Percentiles rank a stretch among this genome's conserved stretches.
These are phyloP conservation scores for Xanthoparmelia taractica DNA, from an alignment of 495 filamentous ascomycete species.

Conservation along the genomic window DNA sequence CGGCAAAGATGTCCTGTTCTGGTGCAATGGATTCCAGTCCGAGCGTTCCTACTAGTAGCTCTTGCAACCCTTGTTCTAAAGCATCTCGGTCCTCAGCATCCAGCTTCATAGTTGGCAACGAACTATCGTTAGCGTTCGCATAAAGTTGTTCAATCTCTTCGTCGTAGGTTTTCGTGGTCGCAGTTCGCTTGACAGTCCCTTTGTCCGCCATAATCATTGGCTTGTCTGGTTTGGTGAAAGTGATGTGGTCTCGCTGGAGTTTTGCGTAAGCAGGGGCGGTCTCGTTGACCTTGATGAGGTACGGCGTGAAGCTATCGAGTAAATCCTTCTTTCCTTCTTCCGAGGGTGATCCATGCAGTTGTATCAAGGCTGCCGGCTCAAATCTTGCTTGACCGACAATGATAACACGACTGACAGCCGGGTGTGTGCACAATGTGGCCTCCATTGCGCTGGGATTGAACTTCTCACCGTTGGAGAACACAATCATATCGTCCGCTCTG, in stretches of 20 bases:
- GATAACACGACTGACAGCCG: conserved; percentile 40
- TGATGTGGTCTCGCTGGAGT: conserved; percentile 21
- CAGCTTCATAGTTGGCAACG: conserved; percentile 1
- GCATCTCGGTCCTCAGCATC: neutral
- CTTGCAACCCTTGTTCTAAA: conserved; percentile 3
- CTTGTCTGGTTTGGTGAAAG: conserved; percentile 7
- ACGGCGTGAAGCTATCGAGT: conserved; percentile 28
- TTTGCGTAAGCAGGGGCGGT: conserved; percentile 29
- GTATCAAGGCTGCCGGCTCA: conserved; percentile 28
- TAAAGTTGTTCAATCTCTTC: conserved; percentile 4
- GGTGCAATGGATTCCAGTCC: neutral
- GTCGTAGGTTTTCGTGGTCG: neutral
- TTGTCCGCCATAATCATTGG: neutral
- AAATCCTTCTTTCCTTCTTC: conserved; percentile 21
- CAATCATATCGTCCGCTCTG: conserved; percentile 54
- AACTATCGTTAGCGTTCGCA: conserved; percentile 4
- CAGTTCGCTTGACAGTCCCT: neutral
- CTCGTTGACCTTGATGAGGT: conserved; percentile 25
- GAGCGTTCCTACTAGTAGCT: neutral
- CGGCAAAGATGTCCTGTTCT: neutral
- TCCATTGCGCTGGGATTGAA: conserved; percentile 52
- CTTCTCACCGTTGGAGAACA: conserved; percentile 59
- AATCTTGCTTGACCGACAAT: conserved; percentile 30
- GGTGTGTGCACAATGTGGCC: conserved; percentile 34
- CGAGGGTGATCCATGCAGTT: conserved; percentile 24